These are phyloP conservation scores for Megacollybia marginata DNA, from an alignment of 768 basidiomycete genomes.

Conservation along the genomic window DNA sequence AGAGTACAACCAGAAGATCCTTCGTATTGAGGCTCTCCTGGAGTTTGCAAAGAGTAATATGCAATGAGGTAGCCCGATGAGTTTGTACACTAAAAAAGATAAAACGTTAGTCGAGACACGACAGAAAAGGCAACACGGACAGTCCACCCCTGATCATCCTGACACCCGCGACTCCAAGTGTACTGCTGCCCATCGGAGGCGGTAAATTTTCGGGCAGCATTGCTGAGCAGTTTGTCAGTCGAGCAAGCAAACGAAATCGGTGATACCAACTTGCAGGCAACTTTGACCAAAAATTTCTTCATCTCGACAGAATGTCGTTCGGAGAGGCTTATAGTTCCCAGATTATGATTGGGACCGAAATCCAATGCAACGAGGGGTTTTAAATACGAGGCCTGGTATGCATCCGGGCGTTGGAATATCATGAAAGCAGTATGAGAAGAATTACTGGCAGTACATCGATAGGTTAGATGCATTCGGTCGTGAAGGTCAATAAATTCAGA, in stretches of 20 bases:
- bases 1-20: conserved; percentile 56
- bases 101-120: neutral
- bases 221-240: conserved; percentile 22
- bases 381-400: conserved; percentile 12
- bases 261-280: conserved; percentile 34
- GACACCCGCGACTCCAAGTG: conserved; percentile 44
- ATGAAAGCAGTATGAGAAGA: conserved; percentile 39
- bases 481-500: conserved; percentile 59
- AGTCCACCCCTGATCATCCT: conserved; percentile 43
- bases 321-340: conserved; percentile 45
- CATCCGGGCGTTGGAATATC: conserved; percentile 27
- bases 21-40: conserved; percentile 48
- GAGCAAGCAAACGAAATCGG: neutral
- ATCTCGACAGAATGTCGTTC: conserved; percentile 31
- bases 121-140: conserved; percentile 28
- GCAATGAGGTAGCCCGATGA: conserved; percentile 45
- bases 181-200: conserved; percentile 58
- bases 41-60: conserved; percentile 48
- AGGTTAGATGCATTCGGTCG: conserved; percentile 45
- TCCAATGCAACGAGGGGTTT: conserved; percentile 35
- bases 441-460: conserved; percentile 40
- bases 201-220: conserved; percentile 37
- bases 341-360: conserved; percentile 40
- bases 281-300: conserved; percentile 45
- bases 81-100: conserved; percentile 39